Evolutionary conservation across 208 protist species (phyloP), one percentile per base, ranked within the genome.

Genomic region (Crithidia expoeki): DNA sequence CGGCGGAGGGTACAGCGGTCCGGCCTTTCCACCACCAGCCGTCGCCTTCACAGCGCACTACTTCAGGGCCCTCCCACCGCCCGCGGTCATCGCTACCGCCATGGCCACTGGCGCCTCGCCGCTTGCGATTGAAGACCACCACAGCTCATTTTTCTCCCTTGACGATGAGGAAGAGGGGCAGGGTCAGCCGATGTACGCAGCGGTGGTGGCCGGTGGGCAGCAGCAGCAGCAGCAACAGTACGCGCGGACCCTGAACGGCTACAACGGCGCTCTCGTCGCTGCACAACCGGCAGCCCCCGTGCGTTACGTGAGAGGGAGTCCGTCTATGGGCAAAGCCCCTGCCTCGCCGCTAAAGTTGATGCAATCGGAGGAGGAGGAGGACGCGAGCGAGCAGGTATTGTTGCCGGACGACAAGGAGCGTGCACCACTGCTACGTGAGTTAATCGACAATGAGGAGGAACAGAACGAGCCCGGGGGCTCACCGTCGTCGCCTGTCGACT

Each of bases 31-130:
- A 14, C 52, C 42, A 9, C 42, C 65, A 2, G 51, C 65, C 0
- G 4, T 70, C n/a, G 6, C 74, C 83, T 66, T 83, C 57, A 76
- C 84, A 16, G 80, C 87, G 11, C 87, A 88, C 28, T 93, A 93
- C 76, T 93, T 93, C 63, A 72, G 87, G 27, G 76, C 81, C 1
- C 76, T 93, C 28, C 72, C 72, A 4, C 72, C 72, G 19, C 72
- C 72, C 32, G 42, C 62, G 7, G n/a, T 58, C n/a, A 46, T 76
- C 57, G 44, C 51, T 7, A 57, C 57, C 14, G 72, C 42, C 33
- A 49, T 49, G 30, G 63, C 33, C 23, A 51, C 44, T 16, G 52
- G 23, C 32, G 49, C 68, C n/a, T 50, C 47, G 5, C 63, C 68
- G 34, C 81, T 93, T 17, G 73, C 81, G 11, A 93, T 93, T 40